Evolutionary conservation across 306 rosid species (phyloP).

Genomic region (Cyamopsis tetragonoloba): DNA sequence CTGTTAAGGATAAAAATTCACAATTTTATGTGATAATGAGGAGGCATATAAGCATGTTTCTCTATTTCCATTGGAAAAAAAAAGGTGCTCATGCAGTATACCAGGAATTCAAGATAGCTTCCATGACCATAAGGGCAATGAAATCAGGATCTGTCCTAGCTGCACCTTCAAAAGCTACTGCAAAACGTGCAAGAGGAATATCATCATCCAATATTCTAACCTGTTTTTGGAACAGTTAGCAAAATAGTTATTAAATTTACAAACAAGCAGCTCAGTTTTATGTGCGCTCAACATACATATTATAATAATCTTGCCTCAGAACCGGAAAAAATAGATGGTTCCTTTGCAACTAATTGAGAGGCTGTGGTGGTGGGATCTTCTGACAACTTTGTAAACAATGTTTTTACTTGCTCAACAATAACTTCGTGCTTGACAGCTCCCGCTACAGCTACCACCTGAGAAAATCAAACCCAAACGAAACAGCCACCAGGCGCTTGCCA

Average conservation of each 20-base stretch:
- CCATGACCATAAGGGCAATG: conserved; percentile 81
- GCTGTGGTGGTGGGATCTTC: conserved; percentile 80
- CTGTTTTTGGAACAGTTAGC: conserved; percentile 37
- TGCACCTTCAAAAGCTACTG: conserved; percentile 80
- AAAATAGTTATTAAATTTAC: neutral
- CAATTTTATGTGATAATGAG: neutral
- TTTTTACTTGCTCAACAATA: conserved; percentile 62
- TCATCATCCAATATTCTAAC: conserved; percentile 79
- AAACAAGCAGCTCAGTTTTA: neutral
- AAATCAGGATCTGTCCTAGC: conserved; percentile 94
- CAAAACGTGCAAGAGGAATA: conserved; percentile 73
- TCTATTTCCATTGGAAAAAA: neutral
- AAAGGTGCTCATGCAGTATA: conserved; percentile 24
- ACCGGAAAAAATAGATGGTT: conserved; percentile 71
- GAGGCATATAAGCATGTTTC: neutral
- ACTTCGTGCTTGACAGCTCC: conserved; percentile 92
- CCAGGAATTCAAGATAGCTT: conserved; percentile 89
- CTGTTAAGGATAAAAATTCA: conserved; percentile 15
- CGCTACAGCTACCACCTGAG: conserved; percentile 78
- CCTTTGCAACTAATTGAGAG: conserved; percentile 69
- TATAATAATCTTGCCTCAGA: conserved; percentile 39
- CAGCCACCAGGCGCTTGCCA: neutral
- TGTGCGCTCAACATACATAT: neutral
- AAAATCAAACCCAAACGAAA: conserved; percentile 7
- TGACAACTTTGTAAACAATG: conserved; percentile 69